Conservation (phyloP, 2,329 filamentous ascomycete species). For the Aspergillus sclerotialis region DNA sequence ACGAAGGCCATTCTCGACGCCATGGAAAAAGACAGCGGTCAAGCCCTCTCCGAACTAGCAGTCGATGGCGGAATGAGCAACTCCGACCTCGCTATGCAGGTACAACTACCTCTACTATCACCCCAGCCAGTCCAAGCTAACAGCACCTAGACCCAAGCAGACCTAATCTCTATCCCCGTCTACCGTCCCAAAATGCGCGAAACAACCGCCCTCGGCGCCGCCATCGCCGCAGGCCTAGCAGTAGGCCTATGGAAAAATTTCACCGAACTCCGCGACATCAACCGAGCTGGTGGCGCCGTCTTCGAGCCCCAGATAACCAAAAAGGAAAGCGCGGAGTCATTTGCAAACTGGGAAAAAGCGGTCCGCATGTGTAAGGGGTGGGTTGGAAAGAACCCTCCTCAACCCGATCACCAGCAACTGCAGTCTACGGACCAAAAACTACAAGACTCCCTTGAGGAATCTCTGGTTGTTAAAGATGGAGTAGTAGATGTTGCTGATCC, state of each 20-base stretch:
- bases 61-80: slow-evolving; percentile 88
- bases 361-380: slow-evolving; percentile 70
- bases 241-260: slow-evolving; percentile 70
- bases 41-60: slow-evolving; percentile 67
- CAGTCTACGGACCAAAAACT: neutral
- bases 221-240: slow-evolving; percentile 78
- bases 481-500: slow-evolving; percentile 7
- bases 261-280: slow-evolving; percentile 65
- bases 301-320: slow-evolving; percentile 59
- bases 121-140: slow-evolving; percentile 13
- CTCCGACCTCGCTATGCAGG: slow-evolving; percentile 80
- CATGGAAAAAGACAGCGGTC: slow-evolving; percentile 79
- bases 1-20: slow-evolving; percentile 88
- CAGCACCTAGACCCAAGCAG: slow-evolving; percentile 61
- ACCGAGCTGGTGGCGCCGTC: slow-evolving; percentile 59
- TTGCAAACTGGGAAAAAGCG: slow-evolving; percentile 64
- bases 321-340: slow-evolving; percentile 52
- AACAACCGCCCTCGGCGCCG: slow-evolving; percentile 77
- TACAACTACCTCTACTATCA: too few species aligned
- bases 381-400: slow-evolving; percentile 24
- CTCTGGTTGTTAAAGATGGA: slow-evolving; percentile 6
- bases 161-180: slow-evolving; percentile 73
- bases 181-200: slow-evolving; percentile 79
- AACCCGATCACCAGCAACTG: neutral
- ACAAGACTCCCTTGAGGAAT: slow-evolving; percentile 4